Conservation (phyloP, 2,329 filamentous ascomycete genomes). For the Thelonectria rubi region DNA sequence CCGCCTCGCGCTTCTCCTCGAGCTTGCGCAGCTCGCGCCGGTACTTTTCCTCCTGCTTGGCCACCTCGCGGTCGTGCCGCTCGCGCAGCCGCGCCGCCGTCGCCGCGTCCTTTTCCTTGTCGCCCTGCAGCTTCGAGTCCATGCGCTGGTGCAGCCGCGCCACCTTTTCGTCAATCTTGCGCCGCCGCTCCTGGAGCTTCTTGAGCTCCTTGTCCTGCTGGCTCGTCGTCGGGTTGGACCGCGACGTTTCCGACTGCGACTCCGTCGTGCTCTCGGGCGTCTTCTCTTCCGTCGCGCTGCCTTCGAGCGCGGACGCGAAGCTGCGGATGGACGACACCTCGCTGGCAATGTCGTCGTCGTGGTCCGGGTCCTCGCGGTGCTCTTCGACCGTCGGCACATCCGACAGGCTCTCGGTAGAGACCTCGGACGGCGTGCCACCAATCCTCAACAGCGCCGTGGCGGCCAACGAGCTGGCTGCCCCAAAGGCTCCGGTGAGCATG, state of each 20-base stretch:
- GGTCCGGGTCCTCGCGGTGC: constrained; percentile 32
- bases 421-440: constrained; percentile 41
- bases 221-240: constrained; percentile 38
- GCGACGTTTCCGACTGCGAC: constrained; percentile 53
- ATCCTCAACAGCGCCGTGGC: constrained; percentile 48
- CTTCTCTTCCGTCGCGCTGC: constrained; percentile 43
- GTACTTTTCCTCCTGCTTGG: constrained; percentile 74
- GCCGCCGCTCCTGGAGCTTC: constrained; percentile 68
- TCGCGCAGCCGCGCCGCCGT: constrained; percentile 67
- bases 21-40: constrained; percentile 70
- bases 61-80: constrained; percentile 69
- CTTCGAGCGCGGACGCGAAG: constrained; percentile 60
- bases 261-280: constrained; percentile 38
- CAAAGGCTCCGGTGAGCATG: constrained; percentile 63
- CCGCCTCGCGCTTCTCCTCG: constrained; percentile 69
- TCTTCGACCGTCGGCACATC: constrained; percentile 39
- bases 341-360: constrained; percentile 46
- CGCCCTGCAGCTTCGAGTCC: constrained; percentile 55
- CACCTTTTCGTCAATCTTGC: constrained; percentile 70
- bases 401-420: constrained; percentile 41
- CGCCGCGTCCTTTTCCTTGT: constrained; percentile 59
- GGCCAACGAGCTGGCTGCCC: constrained; percentile 58
- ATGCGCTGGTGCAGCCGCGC: constrained; percentile 62
- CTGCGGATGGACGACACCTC: constrained; percentile 58
- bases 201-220: constrained; percentile 68